Percentiles rank a stretch among this genome's conserved stretches.
These are phyloP conservation scores for Bipolaris bicolor DNA, from an alignment of 2,329 filamentous ascomycete genomes.

Conservation along the genomic window DNA sequence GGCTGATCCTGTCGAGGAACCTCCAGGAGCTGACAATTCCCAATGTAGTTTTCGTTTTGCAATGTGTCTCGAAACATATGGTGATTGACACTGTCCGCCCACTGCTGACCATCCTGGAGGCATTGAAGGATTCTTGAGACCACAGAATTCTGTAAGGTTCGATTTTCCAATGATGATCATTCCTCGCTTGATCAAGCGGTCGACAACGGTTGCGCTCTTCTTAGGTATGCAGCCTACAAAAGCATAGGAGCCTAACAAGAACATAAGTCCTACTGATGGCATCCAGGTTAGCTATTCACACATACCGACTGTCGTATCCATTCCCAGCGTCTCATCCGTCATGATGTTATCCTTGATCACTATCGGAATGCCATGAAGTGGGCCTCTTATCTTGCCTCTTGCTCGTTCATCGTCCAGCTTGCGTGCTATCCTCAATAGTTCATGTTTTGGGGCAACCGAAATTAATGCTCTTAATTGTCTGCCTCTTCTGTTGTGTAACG, in stretches of 20 bases:
- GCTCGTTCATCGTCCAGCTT: constrained; percentile 51
- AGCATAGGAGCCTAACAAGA: constrained; percentile 40
- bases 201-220: constrained; percentile 48
- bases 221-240: constrained; percentile 48
- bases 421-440: constrained; percentile 46
- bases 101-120: constrained; percentile 51
- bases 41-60: constrained; percentile 45
- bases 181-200: constrained; percentile 47
- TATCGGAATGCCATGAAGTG: constrained; percentile 53
- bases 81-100: constrained; percentile 48
- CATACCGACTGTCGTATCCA: constrained; percentile 52
- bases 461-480: constrained; percentile 48
- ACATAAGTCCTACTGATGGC: background rate
- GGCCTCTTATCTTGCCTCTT: constrained; percentile 44
- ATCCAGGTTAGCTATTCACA: background rate
- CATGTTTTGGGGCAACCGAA: constrained; percentile 46
- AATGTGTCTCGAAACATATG: constrained; percentile 49
- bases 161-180: constrained; percentile 53
- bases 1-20: constrained; percentile 48
- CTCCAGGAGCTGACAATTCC: constrained; percentile 48
- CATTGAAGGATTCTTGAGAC: constrained; percentile 46
- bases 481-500: constrained; percentile 45
- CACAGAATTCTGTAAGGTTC: constrained; percentile 51
- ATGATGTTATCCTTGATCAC: constrained; percentile 53
- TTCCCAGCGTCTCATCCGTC: constrained; percentile 46